Base-by-base conservation (phyloP, 805 yeast species). In the Metschnikowia matae region DNA sequence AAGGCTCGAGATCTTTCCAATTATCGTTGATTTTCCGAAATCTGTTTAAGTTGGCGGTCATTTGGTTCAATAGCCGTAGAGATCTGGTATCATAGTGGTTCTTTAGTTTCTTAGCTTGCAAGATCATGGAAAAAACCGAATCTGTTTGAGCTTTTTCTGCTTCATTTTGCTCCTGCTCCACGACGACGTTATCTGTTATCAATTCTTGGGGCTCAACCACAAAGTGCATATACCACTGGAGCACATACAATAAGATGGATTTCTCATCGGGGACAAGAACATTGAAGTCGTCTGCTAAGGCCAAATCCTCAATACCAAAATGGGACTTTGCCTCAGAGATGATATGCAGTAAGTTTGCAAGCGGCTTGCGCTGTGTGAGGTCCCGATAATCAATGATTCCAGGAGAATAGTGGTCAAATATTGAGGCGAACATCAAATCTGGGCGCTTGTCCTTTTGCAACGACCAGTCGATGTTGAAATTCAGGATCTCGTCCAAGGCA, bases 401-500 rank as follows among this genome's bases (percentile, higher is more conserved):
- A 18, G 53, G 56, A 11, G 42, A 41, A 52, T 69, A 70, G 48
- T 55, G 52, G 43, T 62, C 64, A 15, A 70, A 45, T 65, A 61
- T 72, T 56, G 62, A 68, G 61, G 56, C 78, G 50, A 54, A 80
- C 55, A 37, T 81, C 75, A 61, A 76, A 68, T 60, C 82, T 57
- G 59, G 85, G 73, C 62, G 69, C 58, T 31, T 83, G 73, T 61
- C 74, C 33, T 49, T 50, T 62, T 69, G 72, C 29, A 69, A 50
- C 7, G 75, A 72, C 87, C 87, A 83, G 55, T 80, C 77, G 35
- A 73, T 62, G 37, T 79, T 69, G 62, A 83, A 83, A 60, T 83
- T 81, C 11, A 63, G 52, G 29, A 83, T 60, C 17, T 52, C 48
- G 2, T 54, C 58, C 23, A 62, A 51, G 18, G 61, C 63, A 40